Evolutionary conservation across 2,329 filamentous ascomycete species (phyloP).

Genomic region (Neopestalotiopsis sp.): DNA sequence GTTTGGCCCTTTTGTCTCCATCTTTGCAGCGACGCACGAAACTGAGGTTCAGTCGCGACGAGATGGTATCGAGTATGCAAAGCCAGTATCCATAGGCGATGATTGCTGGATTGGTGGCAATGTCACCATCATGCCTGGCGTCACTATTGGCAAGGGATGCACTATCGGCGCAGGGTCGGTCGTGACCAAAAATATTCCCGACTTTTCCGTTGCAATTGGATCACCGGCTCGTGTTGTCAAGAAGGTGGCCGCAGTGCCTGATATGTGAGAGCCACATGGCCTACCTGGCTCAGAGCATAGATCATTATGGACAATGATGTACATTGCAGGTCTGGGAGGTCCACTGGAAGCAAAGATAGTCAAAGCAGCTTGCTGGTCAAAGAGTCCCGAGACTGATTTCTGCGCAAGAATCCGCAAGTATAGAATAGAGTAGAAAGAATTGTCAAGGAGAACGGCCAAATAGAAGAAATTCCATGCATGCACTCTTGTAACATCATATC

Average conservation of each 20-base stretch:
- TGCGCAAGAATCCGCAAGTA: too few species aligned
- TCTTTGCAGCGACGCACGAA: conserved; percentile 76
- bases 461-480: too few species aligned
- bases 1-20: conserved; percentile 73
- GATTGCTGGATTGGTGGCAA: conserved; percentile 63
- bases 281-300: not conserved
- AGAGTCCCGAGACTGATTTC: too few species aligned
- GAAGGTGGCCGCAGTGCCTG: conserved; percentile 14
- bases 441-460: too few species aligned
- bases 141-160: conserved; percentile 57
- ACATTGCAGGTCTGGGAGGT: too few species aligned
- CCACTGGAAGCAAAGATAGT: too few species aligned
- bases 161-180: conserved; percentile 57
- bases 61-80: conserved; percentile 53
- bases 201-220: conserved; percentile 54
- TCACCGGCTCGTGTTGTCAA: conserved; percentile 52
- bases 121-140: conserved; percentile 55
- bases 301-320: not conserved
- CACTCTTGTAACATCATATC: too few species aligned
- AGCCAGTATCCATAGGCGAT: conserved; percentile 52
- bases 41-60: conserved; percentile 60
- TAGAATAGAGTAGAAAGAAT: too few species aligned
- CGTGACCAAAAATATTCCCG: conserved; percentile 55
- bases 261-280: not conserved
- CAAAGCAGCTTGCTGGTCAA: too few species aligned